Conservation (phyloP, 148 eudicot genomes). For the Camellia sinensis region DNA sequence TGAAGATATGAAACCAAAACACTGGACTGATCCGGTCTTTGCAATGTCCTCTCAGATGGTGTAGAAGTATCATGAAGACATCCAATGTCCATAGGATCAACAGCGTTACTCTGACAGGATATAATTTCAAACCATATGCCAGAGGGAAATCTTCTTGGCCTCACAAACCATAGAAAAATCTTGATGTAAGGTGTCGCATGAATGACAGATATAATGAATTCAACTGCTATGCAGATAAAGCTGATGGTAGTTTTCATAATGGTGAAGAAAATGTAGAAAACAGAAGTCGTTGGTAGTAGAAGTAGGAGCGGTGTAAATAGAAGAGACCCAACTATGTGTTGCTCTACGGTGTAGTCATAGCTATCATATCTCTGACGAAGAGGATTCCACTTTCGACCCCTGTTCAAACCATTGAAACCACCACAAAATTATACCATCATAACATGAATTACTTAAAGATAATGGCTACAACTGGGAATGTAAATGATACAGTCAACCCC, state of each 20-base stretch:
- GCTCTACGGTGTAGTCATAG: conserved; percentile 91
- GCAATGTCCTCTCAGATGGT: conserved; percentile 28
- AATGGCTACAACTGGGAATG: background rate
- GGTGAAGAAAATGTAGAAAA: conserved; percentile 86
- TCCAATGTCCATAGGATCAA: conserved; percentile 20
- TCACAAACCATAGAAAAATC: conserved; percentile 66
- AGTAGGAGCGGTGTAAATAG: conserved; percentile 82
- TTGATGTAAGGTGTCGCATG: conserved; percentile 86
- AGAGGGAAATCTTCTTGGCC: conserved; percentile 68
- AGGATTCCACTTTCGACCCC: conserved; percentile 93
- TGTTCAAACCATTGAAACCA: conserved; percentile 26
- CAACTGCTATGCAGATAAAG: conserved; percentile 44
- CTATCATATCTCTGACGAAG: conserved; percentile 93
- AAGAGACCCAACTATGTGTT: conserved; percentile 92
- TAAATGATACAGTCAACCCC: no score
- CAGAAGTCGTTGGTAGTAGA: conserved; percentile 86
- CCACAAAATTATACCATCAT: background rate
- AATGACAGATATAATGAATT: conserved; percentile 57
- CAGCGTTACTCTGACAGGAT: conserved; percentile 30
- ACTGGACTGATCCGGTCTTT: conserved; percentile 28
- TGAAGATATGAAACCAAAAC: conserved; percentile 58
- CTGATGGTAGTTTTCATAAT: conserved; percentile 51
- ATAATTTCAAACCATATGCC: conserved; percentile 76
- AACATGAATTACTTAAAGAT: conserved; percentile 1
- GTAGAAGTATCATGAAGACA: conserved; percentile 15